Evolutionary conservation across 2,329 filamentous ascomycete genomes (phyloP), one percentile per base, ranked within the genome.

Genomic region (Scorias spongiosa): DNA sequence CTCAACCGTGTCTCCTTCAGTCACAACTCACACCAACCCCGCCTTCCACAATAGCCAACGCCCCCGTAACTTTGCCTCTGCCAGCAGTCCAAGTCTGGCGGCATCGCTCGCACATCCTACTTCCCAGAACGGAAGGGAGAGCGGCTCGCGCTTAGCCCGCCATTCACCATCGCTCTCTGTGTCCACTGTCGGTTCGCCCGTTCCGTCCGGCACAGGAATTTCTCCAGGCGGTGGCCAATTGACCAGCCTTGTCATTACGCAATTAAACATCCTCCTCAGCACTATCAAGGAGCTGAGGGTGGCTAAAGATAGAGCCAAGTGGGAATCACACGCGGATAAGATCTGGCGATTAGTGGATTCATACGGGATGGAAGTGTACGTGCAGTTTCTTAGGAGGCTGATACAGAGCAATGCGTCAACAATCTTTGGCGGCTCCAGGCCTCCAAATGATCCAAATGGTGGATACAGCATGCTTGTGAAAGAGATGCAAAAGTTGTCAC

Each of bases 321-420:
- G 85, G 82, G 86, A 93, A 64, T 73, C 80, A 53, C 88, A 94
- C 68, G 81, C 80, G 59, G 85, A 93, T 57, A 88, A 93, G 69
- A 81, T 98, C 58, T 80, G 80, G 64, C 93, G 93, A 84, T 80
- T 96, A 63, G 82, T 96, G 69, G 81, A 94, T 77, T 88, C 89
- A 58, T 81, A 93, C 87, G 88, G 88, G 61, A 98, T 98, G 89
- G 93, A 98, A 74, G 87, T 95, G 61, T 95, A 88, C 64, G 80
- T 85, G 48, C 93, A 88, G 71, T 95, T 91, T 66, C 93, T 98
- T 66, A 81, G 86, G 65, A 85, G 89, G 66, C 74, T 96, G 62
- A 78, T 98, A 60, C 83, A 82, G 65, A 81, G 81, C 67, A 95
- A 95, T 78, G 86, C 88, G 57, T 71, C 81, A 50, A 81, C 91